Base-by-base conservation (phyloP, 495 filamentous ascomycete species). In the Neurospora discreta region DNA sequence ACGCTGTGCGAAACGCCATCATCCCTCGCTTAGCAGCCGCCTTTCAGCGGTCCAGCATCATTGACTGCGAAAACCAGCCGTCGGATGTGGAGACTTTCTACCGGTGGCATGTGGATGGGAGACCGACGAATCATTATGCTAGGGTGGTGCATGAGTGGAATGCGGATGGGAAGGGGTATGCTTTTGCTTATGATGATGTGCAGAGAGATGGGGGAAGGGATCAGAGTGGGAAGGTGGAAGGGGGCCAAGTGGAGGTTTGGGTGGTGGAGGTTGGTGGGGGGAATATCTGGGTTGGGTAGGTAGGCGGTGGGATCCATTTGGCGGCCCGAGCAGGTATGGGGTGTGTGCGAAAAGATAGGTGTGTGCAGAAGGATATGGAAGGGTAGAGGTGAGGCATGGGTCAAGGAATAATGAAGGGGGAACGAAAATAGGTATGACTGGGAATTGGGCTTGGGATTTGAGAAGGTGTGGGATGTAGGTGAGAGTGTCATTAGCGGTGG, bases 131-230 rank as follows among this genome's bases (percentile, higher is more conserved):
- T 72, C 90, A 93, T 75, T 94, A 92, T 75, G 81, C 89, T 3
- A 78, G 90, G 13, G 84, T 94, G 69, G 87, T 92, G 71, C 92
- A 94, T 77, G 82, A 81, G 65, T 85, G 82, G 60, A 90, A 89
- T 73, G 71, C 88, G 8, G 91, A 93, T 80, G 84, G 85, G 3
- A 85, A 88, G 69, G 92, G 92, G 1, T 94, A 94, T 78, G 90
- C 90, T 0, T 93, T 93, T 78, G 90, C 92, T 3, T 94, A 93
- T 72, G 91, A 94, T 77, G 92, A 94, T 80, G 92, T 93, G 20
- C 85, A 87, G 70, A 87, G 87, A 0, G 81, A 86, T 65, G 86
- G 84, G 43, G 89, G 87, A 0, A 79, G 80, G 13, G 89, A 93
- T 77, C 88, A 91, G 77, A 89, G 86, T 38, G 92, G 92, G 2